Base-by-base conservation (phyloP, 345 rosid species). In the Draba incana region DNA sequence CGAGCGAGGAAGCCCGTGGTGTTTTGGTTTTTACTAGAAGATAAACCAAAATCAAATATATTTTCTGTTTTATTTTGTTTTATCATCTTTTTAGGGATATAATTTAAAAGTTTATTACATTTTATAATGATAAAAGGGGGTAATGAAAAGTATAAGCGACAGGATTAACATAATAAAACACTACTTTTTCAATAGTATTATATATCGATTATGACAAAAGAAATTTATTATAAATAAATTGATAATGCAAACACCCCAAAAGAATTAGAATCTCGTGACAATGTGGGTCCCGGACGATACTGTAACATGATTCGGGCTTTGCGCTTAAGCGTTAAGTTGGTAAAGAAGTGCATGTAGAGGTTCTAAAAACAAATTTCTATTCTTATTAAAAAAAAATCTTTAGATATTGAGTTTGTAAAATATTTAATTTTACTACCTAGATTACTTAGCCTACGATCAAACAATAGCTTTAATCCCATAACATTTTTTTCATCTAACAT, bases 231-330 rank as follows among this genome's bases (percentile, higher is more conserved):
- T 20, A 20, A 20, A 20, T 20, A 48, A 55, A 46, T 24, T 10
- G 54, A 61, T 61, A 31, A 70, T 68, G 33, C n/a, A 25, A 49
- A 47, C 20, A 20, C 20, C 20, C 20, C 3, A 33, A 63, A 48
- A 48, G n/a, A 60, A 42, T 20, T 51, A 63, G 55, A 63, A 71
- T 16, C 69, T 55, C 69, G 70, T 63, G 76, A 71, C 64, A 6
- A 12, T 47, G 43, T 27, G 69, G 75, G 76, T 46, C 76, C 55
- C 20, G 27, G 14, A 37, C 10, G 50, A 56, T 38, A 62, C 68
- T 52, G 56, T 62, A 62, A 35, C 28, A 62, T 53, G 68, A 44
- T 37, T 62, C 49, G 28, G 76, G 50, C 37, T 63, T 64, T 63
- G 70, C 13, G 50, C 57, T 16, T 28, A 63, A 38, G 76, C 76